Conservation (phyloP, 164 flowering plant species). For the Piper betle region DNA sequence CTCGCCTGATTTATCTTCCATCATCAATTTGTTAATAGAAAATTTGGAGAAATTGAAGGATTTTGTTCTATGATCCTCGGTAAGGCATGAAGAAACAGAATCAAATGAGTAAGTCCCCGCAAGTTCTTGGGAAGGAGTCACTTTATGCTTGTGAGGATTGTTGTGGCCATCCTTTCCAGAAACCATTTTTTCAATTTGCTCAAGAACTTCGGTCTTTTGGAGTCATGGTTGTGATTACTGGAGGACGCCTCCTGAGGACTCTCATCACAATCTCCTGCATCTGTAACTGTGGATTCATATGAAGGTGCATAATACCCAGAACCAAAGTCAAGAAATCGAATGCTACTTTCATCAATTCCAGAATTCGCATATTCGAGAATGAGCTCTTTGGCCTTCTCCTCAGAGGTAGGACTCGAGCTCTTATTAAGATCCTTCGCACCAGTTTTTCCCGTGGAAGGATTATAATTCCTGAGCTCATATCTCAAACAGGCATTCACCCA, state of each 20-base stretch:
- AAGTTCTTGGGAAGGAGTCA: slow-evolving; percentile 22
- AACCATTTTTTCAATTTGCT: slow-evolving; percentile 44
- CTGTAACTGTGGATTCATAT: slow-evolving; percentile 43
- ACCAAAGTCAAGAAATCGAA: slow-evolving; percentile 29
- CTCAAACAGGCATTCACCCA: slow-evolving; percentile 95
- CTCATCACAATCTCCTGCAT: slow-evolving; percentile 49
- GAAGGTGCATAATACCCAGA: slow-evolving; percentile 53
- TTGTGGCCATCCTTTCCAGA: slow-evolving; percentile 31
- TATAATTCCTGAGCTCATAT: slow-evolving; percentile 31
- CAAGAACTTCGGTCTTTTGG: slow-evolving; percentile 31
- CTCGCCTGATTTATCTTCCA: slow-evolving; percentile 9
- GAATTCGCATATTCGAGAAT: slow-evolving; percentile 69
- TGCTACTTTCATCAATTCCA: slow-evolving; percentile 22
- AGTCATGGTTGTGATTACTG: slow-evolving; percentile 11
- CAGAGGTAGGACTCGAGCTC: slow-evolving; percentile 52
- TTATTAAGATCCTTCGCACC: no score
- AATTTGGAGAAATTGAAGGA: background rate
- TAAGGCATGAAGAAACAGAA: slow-evolving; percentile 9
- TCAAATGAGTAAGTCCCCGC: slow-evolving; percentile 10
- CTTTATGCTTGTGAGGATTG: slow-evolving; percentile 1
- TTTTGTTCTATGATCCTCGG: slow-evolving; percentile 5
- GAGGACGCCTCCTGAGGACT: slow-evolving; percentile 19
- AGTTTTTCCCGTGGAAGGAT: no score
- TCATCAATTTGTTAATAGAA: background rate
- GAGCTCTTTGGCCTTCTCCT: slow-evolving; percentile 73